Evolutionary conservation across 1,139 yeast species (phyloP), one percentile per base, ranked within the genome.

Genomic region (Sugiyamaella xylanicola): DNA sequence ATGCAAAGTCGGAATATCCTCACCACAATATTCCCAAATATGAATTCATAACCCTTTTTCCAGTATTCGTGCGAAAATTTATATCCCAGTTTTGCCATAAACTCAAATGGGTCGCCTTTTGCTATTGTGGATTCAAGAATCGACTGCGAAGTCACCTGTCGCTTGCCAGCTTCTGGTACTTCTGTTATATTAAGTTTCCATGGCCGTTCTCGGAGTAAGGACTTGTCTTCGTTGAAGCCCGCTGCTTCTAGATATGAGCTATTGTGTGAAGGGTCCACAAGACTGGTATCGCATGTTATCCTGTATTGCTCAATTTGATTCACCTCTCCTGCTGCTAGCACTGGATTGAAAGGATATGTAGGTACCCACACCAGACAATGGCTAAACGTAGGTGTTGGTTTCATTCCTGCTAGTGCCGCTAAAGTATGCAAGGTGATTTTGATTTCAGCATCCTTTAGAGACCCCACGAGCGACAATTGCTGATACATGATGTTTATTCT

Each of bases 111-210:
- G 66, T 73, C 59, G 70, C 73, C 63, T 60, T 63, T 50, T 1
- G 63, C 68, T 3, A 89, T 72, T 1, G 86, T 82, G 32, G 92
- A 78, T 65, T 86, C 90, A 60, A 85, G 78, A 13, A 88, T 78
- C 15, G 89, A 81, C 67, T 90, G 97, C 8, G 80, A 84, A 48
- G 75, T 79, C 60, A 79, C 85, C 72, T 79, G 80, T 66, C 82
- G 81, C 59, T 80, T 87, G 7, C 97, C 97, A 2, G 95, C 96
- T 35, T 87, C 85, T 0, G 97, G 97, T 15, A 90, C 86, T 72
- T 91, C 97, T 7, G 84, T 76, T 20, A 87, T 77, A 61, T 84
- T 87, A 27, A 90, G 65, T 0, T 85, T 78, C 95, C 96, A 87
- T 4, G 50, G 22, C 19, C 61, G 54, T 22, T 54, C 50, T 29